phyloP scores from a whole-genome alignment of 306 rosid genomes.

The Vigna reflexopilosa region DNA sequence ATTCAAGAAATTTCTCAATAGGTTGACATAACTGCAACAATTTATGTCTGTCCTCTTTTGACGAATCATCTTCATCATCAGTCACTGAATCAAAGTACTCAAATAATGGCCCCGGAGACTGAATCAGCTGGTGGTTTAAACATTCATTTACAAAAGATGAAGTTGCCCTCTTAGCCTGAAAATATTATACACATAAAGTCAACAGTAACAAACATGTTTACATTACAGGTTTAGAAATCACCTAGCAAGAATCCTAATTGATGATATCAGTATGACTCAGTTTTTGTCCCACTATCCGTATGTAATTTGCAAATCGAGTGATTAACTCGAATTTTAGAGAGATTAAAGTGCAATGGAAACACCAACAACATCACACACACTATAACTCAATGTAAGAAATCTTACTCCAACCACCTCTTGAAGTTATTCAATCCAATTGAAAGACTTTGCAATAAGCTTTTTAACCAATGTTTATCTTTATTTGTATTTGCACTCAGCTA shows the following conservation, averaged over 20 bases:
- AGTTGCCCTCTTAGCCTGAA: slow-evolving; percentile 84
- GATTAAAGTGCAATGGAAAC: slow-evolving; percentile 27
- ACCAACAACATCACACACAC: neutral
- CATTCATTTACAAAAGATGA: slow-evolving; percentile 59
- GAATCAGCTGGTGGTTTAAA: slow-evolving; percentile 57
- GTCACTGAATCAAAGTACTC: slow-evolving; percentile 46
- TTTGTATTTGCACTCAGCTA: neutral
- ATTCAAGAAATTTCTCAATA: slow-evolving; percentile 73
- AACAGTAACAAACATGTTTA: neutral
- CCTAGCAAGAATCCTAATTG: slow-evolving; percentile 33
- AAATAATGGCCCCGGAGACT: slow-evolving; percentile 65
- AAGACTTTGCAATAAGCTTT: neutral
- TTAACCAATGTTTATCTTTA: neutral
- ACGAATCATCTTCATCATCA: slow-evolving; percentile 50
- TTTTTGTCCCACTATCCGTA: neutral
- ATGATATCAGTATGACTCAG: slow-evolving; percentile 33
- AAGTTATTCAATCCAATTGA: slow-evolving; percentile 1
- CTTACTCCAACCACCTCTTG: neutral
- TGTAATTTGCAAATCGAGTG: slow-evolving; percentile 22
- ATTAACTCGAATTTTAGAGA: slow-evolving; percentile 23
- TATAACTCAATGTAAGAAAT: neutral
- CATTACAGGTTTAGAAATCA: slow-evolving; percentile 13
- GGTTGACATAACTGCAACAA: slow-evolving; percentile 78
- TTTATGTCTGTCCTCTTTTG: slow-evolving; percentile 55
- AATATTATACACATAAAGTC: slow-evolving; percentile 23